phyloP scores from a whole-genome alignment of 116 monocot genomes.

The Dioscorea cayenensis region DNA sequence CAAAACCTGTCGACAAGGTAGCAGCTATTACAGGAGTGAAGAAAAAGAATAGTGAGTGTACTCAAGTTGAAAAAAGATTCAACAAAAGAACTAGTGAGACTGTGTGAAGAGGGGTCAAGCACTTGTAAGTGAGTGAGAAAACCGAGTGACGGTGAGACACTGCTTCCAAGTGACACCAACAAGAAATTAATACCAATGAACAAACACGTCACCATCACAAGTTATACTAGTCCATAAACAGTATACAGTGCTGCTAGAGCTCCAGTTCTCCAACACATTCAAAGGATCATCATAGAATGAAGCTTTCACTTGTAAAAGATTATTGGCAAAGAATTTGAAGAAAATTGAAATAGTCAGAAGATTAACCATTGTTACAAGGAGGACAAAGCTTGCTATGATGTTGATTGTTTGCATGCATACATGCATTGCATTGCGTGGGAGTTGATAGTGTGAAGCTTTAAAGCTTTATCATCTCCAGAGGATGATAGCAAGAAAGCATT shows the following conservation, averaged over 20 bases:
- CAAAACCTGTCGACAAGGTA: no score
- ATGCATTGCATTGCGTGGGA: neutral
- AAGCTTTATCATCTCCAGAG: neutral
- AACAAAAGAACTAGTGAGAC: conserved; percentile 30
- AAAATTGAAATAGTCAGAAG: neutral
- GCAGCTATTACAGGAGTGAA: no score
- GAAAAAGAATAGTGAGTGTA: conserved; percentile 19
- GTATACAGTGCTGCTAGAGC: conserved; percentile 20
- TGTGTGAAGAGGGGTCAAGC: conserved; percentile 72
- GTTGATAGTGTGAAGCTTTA: neutral
- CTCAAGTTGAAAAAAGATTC: conserved; percentile 19
- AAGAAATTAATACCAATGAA: conserved; percentile 56
- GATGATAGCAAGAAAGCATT: no score
- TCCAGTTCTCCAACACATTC: conserved; percentile 47
- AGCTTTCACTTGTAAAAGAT: conserved; percentile 45
- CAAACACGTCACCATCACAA: conserved; percentile 28
- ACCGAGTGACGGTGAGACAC: conserved; percentile 34
- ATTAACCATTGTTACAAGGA: neutral
- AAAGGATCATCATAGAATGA: conserved; percentile 61
- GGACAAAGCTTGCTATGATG: neutral
- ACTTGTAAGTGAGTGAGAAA: conserved; percentile 23
- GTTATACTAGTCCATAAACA: conserved; percentile 68
- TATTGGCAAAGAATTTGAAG: neutral
- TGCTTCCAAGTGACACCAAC: conserved; percentile 29
- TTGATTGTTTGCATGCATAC: neutral